Conservation (phyloP, 768 basidiomycete species). For the Coprinopsis strossmayeri region DNA sequence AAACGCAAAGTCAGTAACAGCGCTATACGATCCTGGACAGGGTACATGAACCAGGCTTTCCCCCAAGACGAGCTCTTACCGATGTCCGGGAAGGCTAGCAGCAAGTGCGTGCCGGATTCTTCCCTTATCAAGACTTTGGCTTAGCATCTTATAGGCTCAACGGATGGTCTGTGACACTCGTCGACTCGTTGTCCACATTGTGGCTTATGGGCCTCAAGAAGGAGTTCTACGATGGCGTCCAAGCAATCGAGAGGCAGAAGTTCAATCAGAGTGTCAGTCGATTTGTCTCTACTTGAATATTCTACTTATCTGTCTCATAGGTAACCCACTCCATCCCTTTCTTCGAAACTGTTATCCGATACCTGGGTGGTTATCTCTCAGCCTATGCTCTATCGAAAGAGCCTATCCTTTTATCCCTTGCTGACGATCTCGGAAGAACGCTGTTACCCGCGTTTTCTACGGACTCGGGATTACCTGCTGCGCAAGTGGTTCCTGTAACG, state of each 20-base stretch:
- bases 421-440: conserved; percentile 59
- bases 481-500: conserved; percentile 23
- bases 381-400: conserved; percentile 72
- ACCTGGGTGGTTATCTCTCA: conserved; percentile 69
- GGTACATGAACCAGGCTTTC: conserved; percentile 43
- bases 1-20: too few relatives aligned
- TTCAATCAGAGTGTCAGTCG: conserved; percentile 32
- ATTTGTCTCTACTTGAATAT: too few relatives aligned
- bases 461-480: conserved; percentile 51
- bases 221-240: conserved; percentile 56
- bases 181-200: conserved; percentile 79
- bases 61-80: conserved; percentile 50
- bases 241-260: conserved; percentile 37
- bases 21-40: conserved; percentile 52
- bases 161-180: conserved; percentile 54
- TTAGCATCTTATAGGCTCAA: conserved; percentile 23
- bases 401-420: conserved; percentile 48
- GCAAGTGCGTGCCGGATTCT: conserved; percentile 38
- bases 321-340: conserved; percentile 38
- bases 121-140: not conserved
- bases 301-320: too few relatives aligned
- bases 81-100: conserved; percentile 31
- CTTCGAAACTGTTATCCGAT: conserved; percentile 75
- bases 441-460: conserved; percentile 59
- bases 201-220: conserved; percentile 71